Conservation (phyloP, 139 green algal genomes). For the Astrephomene gubernaculifera region DNA sequence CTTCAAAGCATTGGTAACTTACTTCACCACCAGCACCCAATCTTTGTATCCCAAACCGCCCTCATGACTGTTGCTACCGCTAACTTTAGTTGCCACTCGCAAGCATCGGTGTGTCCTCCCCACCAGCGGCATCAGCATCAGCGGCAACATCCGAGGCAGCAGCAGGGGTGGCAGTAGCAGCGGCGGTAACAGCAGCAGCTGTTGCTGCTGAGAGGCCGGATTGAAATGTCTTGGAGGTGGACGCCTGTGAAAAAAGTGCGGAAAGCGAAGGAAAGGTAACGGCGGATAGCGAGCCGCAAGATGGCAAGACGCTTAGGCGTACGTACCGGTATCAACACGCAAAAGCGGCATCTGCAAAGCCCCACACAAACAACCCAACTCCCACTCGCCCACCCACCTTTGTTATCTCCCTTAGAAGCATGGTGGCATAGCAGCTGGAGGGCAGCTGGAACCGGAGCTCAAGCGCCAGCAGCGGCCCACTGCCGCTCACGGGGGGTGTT, state of each 20-base stretch:
- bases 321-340: neutral
- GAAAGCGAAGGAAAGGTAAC: neutral
- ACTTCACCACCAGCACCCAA: no score
- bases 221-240: slow-evolving; percentile 49
- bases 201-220: slow-evolving; percentile 9
- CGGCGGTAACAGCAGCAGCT: neutral
- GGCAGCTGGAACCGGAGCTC: slow-evolving; percentile 86
- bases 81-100: no score
- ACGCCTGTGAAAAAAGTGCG: neutral
- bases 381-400: slow-evolving; percentile 47
- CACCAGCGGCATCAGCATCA: neutral
- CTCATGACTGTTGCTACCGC: no score
- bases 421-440: slow-evolving; percentile 92
- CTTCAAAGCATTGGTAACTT: no score
- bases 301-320: neutral
- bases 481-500: neutral
- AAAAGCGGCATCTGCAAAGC: neutral
- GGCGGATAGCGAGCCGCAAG: neutral
- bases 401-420: slow-evolving; percentile 89
- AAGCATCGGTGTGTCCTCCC: no score
- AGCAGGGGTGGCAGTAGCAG: neutral
- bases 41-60: no score
- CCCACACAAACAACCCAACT: neutral
- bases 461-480: slow-evolving; percentile 65
- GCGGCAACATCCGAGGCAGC: neutral